Conservation (phyloP, 2,329 filamentous ascomycete genomes). For the Cordyceps tenuipes region DNA sequence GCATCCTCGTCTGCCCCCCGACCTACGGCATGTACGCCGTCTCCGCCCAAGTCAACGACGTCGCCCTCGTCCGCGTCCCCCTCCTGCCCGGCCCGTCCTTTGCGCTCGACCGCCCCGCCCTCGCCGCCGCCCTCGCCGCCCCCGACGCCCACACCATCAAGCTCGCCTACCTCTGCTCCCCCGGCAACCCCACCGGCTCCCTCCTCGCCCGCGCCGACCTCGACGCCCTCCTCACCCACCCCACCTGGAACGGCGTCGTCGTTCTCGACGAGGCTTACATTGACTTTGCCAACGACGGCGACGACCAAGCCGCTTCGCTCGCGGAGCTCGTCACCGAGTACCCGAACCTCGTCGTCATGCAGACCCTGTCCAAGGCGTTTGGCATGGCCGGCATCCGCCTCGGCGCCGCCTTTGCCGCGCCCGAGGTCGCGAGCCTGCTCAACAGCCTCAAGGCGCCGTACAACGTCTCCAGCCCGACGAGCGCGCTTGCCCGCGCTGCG, state of each 20-base stretch:
- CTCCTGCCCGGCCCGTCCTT: constrained; percentile 66
- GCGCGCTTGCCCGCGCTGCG: constrained; percentile 67
- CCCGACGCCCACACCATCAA: constrained; percentile 57
- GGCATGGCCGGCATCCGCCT: constrained; percentile 89
- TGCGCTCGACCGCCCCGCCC: constrained; percentile 60
- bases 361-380: constrained; percentile 97
- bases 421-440: constrained; percentile 66
- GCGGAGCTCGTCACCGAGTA: constrained; percentile 88
- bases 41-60: constrained; percentile 88
- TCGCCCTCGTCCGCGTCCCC: constrained; percentile 78
- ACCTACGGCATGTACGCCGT: constrained; percentile 99
- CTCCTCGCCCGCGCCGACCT: constrained; percentile 71
- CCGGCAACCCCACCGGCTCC: constrained; percentile 86
- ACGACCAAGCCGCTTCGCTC: constrained; percentile 68
- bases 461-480: constrained; percentile 86
- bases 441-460: constrained; percentile 96
- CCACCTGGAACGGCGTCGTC: constrained; percentile 90
- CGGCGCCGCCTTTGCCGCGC: constrained; percentile 72
- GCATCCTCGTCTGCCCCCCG: constrained; percentile 88
- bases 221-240: constrained; percentile 66
- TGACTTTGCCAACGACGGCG: constrained; percentile 75
- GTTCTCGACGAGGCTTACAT: constrained; percentile 93
- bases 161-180: constrained; percentile 85
- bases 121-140: constrained; percentile 54
- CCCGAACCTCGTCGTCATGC: constrained; percentile 95